Evolutionary conservation across 192 early-diverging fungal species (phyloP).

Genomic region (Piromyces sp.): DNA sequence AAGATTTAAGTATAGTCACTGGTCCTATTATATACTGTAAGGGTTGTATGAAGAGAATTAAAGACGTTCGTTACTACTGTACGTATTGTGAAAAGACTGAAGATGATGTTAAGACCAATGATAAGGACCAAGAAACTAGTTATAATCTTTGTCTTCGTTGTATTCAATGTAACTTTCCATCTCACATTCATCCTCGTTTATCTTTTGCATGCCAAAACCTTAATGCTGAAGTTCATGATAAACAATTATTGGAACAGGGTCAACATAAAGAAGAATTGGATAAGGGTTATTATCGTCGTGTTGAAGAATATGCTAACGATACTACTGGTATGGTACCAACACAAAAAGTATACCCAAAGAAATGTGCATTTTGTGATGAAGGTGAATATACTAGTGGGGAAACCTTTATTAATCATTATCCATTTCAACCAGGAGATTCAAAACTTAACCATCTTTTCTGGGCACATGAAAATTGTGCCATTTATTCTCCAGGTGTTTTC

Average conservation of each 20-base stretch:
- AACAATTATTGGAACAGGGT: background rate
- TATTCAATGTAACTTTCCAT: conserved; percentile 17
- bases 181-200: conserved; percentile 3
- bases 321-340: background rate
- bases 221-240: conserved; percentile 11
- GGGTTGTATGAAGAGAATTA: background rate
- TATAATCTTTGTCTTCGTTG: conserved; percentile 36
- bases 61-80: conserved; percentile 37
- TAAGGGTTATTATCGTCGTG: conserved; percentile 17
- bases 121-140: conserved; percentile 31
- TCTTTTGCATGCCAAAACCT: conserved; percentile 11
- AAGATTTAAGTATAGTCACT: background rate
- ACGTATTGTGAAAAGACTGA: conserved; percentile 57
- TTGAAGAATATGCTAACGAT: background rate
- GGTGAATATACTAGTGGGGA: conserved; percentile 27
- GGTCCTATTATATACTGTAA: background rate
- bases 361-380: conserved; percentile 51
- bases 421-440: conserved; percentile 37
- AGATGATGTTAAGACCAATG: conserved; percentile 35
- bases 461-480: conserved; percentile 70
- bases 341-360: conserved; percentile 12
- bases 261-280: conserved; percentile 18
- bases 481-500: conserved; percentile 70
- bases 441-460: conserved; percentile 45
- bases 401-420: conserved; percentile 36